These are phyloP conservation scores for Diaporthe caulivora DNA, from an alignment of 2,329 filamentous ascomycete species.

Conservation along the genomic window DNA sequence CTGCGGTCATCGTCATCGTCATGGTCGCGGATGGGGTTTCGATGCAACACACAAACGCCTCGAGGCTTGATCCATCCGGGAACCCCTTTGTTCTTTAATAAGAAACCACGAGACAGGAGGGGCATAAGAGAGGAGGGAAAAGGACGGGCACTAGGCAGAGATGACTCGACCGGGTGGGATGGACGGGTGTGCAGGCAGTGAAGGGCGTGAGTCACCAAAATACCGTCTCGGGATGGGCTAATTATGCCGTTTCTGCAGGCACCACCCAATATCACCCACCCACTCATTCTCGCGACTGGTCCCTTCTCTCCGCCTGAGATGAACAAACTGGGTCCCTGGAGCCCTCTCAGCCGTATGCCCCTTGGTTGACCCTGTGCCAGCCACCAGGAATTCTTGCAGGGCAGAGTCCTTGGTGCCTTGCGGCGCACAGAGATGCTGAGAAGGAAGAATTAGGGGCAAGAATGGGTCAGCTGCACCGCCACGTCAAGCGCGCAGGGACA, in stretches of 20 bases:
- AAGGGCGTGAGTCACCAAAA: conserved; percentile 1
- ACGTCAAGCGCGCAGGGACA: neutral
- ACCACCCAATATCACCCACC: neutral
- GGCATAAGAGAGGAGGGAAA: neutral
- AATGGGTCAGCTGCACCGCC: conserved; percentile 19
- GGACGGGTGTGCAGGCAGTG: conserved; percentile 18
- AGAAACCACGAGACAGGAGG: conserved; percentile 13
- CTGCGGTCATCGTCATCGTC: neutral
- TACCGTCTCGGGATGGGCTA: neutral
- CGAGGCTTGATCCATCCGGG: conserved; percentile 20
- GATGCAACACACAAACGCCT: conserved; percentile 25
- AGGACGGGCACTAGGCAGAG: neutral
- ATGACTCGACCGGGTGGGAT: conserved; percentile 16
- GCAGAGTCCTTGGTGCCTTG: conserved; percentile 19
- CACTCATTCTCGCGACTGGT: neutral
- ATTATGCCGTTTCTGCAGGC: conserved; percentile 16
- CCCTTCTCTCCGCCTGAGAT: neutral
- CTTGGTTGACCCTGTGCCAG: neutral
- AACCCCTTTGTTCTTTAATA: conserved; percentile 31
- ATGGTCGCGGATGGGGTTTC: conserved; percentile 6
- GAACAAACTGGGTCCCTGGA: too few relatives aligned
- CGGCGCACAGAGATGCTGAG: neutral
- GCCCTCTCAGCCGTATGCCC: conserved; percentile 12
- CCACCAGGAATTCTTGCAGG: neutral
- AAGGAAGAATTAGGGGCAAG: neutral